phyloP scores from a whole-genome alignment of 176 grass and related monocot genomes.

The Lolium perenne region DNA sequence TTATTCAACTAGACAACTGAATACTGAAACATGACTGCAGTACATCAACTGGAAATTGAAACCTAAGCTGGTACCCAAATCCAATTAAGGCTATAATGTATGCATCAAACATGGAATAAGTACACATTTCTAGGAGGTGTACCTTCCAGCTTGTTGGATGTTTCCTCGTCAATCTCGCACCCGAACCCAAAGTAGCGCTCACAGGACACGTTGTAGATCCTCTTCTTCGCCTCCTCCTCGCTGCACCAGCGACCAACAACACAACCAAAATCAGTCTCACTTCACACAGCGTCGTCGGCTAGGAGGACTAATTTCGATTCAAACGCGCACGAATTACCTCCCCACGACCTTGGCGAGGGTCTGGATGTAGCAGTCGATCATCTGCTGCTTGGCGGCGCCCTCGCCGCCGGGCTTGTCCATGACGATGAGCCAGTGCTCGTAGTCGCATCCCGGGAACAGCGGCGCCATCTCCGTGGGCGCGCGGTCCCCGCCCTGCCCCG shows the following conservation, averaged over 20 bases:
- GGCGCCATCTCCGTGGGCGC: constrained; percentile 91
- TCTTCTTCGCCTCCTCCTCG: constrained; percentile 93
- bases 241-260: constrained; percentile 37
- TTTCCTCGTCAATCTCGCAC: constrained; percentile 91
- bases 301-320: background rate
- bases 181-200: constrained; percentile 96
- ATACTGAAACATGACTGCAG: background rate
- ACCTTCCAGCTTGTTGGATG: constrained; percentile 96
- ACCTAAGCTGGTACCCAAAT: background rate
- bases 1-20: background rate
- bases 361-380: constrained; percentile 97
- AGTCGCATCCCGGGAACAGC: constrained; percentile 92
- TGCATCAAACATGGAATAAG: background rate
- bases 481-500: constrained; percentile 69
- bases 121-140: background rate
- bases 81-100: background rate
- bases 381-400: constrained; percentile 87
- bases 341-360: constrained; percentile 91
- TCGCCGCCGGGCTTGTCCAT: constrained; percentile 96
- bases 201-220: constrained; percentile 96
- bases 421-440: constrained; percentile 99
- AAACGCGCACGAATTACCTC: constrained; percentile 50
- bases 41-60: constrained; percentile 6
- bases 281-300: background rate
- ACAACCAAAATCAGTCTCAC: background rate